Evolutionary conservation across 108 stramenopile genomes (phyloP).

Genomic region (Cylindrotheca fusiformis): DNA sequence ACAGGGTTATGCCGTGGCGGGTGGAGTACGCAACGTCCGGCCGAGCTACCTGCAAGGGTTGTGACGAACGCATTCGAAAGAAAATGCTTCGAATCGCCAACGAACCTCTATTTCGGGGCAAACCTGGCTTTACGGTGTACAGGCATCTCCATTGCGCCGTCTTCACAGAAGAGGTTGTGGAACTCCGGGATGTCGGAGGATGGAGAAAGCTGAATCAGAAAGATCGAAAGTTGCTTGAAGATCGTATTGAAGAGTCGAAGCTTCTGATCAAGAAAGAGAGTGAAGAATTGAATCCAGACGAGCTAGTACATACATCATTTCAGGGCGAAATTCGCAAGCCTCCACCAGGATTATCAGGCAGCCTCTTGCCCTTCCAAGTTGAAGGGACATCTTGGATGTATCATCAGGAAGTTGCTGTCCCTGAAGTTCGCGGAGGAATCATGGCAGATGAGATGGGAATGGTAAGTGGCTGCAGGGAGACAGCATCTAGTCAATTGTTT

Average conservation of each 20-base stretch:
- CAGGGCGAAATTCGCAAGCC: conserved; percentile 69
- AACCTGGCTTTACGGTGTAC: conserved; percentile 80
- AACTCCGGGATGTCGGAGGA: conserved; percentile 57
- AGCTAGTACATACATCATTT: conserved; percentile 81
- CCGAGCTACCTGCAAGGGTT: conserved; percentile 76
- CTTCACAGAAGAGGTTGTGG: conserved; percentile 54
- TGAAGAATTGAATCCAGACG: conserved; percentile 82
- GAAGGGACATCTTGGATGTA: conserved; percentile 95
- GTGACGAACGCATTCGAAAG: conserved; percentile 69
- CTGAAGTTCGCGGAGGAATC: conserved; percentile 84
- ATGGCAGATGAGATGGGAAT: conserved; percentile 85
- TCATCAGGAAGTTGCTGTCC: conserved; percentile 69
- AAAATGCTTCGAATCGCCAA: conserved; percentile 65
- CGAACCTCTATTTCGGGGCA: conserved; percentile 83
- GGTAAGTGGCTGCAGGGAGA: conserved; percentile 16
- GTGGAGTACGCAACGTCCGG: conserved; percentile 70
- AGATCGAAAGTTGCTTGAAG: conserved; percentile 40
- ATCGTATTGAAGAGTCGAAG: conserved; percentile 53
- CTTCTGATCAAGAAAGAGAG: conserved; percentile 64
- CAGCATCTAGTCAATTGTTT: not conserved
- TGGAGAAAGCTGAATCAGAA: conserved; percentile 44
- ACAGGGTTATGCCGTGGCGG: conserved; percentile 49
- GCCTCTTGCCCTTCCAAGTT: conserved; percentile 93
- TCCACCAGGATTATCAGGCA: conserved; percentile 75
- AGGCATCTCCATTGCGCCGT: conserved; percentile 70